Conservation (phyloP, 1,284 basidiomycete genomes). For the Schizopora paradoxa region DNA sequence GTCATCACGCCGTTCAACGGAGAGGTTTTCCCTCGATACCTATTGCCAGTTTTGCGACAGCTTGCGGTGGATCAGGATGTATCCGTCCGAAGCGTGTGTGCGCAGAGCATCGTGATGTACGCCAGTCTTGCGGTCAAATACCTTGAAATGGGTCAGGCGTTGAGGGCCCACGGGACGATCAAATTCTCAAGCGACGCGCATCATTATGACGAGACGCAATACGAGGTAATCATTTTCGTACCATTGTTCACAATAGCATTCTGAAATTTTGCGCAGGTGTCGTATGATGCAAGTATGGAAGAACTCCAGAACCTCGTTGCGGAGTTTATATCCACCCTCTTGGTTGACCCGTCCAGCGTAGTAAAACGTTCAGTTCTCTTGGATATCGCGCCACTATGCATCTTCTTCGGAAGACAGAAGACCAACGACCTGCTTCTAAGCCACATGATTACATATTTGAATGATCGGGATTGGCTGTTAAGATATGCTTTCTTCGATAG, state of each 20-base stretch:
- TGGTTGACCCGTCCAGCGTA: slow-evolving; percentile 71
- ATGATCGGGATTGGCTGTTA: slow-evolving; percentile 91
- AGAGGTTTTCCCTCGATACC: slow-evolving; percentile 89
- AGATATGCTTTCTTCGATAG: slow-evolving; percentile 93
- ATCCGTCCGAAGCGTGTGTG: slow-evolving; percentile 86
- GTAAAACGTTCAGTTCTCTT: slow-evolving; percentile 74
- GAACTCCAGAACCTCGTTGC: slow-evolving; percentile 86
- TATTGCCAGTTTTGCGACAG: slow-evolving; percentile 85
- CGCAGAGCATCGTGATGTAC: slow-evolving; percentile 79
- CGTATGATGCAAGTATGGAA: slow-evolving; percentile 81
- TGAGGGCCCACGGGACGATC: slow-evolving; percentile 77
- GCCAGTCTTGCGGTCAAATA: slow-evolving; percentile 83
- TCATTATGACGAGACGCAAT: slow-evolving; percentile 69
- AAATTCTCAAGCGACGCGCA: slow-evolving; percentile 59
- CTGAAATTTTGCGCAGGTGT: slow-evolving; percentile 48
- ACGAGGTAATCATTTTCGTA: slow-evolving; percentile 50
- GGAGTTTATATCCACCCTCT: slow-evolving; percentile 77
- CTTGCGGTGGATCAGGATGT: slow-evolving; percentile 81
- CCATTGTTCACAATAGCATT: slow-evolving; percentile 1
- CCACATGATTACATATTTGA: slow-evolving; percentile 98
- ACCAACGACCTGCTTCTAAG: slow-evolving; percentile 94
- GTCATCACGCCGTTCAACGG: slow-evolving; percentile 89
- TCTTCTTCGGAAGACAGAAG: slow-evolving; percentile 88
- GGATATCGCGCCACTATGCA: slow-evolving; percentile 83
- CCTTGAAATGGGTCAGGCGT: slow-evolving; percentile 87